phyloP scores from a whole-genome alignment of 2,329 filamentous ascomycete genomes.

The Chaetomiaceae sp. region DNA sequence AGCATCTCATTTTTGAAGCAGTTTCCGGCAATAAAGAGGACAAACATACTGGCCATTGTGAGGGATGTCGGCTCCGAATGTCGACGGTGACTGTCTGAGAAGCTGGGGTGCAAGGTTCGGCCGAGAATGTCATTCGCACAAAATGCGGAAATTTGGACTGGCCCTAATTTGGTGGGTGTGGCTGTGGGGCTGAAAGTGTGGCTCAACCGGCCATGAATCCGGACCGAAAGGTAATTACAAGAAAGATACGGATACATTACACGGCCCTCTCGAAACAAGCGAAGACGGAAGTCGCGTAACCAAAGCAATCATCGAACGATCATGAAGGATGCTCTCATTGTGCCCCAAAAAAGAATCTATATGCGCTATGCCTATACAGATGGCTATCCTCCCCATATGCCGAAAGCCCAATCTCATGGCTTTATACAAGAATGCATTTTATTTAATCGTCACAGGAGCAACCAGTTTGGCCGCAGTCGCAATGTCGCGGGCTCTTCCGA shows the following conservation, averaged over 20 bases:
- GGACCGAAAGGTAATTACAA: background rate
- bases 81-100: slow-evolving; percentile 23
- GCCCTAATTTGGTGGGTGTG: slow-evolving; percentile 25
- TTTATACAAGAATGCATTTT: too few species aligned
- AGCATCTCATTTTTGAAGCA: slow-evolving; percentile 26
- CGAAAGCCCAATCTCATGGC: too few species aligned
- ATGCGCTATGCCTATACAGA: slow-evolving; percentile 16
- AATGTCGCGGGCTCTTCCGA: slow-evolving; percentile 61
- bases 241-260: background rate
- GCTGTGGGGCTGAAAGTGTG: slow-evolving; percentile 20
- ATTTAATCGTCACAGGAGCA: slow-evolving; percentile 31
- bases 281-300: too few species aligned
- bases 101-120: slow-evolving; percentile 23
- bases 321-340: slow-evolving; percentile 13
- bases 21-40: background rate
- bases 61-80: slow-evolving; percentile 40
- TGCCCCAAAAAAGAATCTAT: slow-evolving; percentile 7
- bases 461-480: slow-evolving; percentile 55
- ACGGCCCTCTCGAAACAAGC: too few species aligned
- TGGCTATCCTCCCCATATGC: background rate
- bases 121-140: slow-evolving; percentile 18
- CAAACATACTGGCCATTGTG: slow-evolving; percentile 68
- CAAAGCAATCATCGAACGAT: background rate
- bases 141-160: slow-evolving; percentile 26
- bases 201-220: background rate